Percentiles rank a stretch among this genome's conserved stretches.
phyloP scores from a whole-genome alignment of 208 protist genomes.

The Wallacemonas sp. region DNA sequence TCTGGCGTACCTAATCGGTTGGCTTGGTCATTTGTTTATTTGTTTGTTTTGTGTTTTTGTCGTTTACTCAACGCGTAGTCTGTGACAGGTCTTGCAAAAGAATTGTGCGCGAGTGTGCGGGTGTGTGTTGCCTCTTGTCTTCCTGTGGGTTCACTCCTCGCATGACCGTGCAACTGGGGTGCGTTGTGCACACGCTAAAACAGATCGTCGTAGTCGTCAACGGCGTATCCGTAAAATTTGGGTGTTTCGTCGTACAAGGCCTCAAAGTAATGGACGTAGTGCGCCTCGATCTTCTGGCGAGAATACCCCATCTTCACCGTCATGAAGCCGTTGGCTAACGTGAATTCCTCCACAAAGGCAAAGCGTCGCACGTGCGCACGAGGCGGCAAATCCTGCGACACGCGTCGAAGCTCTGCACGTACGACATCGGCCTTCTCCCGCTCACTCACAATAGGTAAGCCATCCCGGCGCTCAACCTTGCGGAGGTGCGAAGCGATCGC shows the following conservation, averaged over 20 bases:
- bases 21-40: neutral
- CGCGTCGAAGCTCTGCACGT: slow-evolving; percentile 78
- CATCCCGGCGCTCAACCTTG: slow-evolving; percentile 88
- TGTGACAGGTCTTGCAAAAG: no score
- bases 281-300: slow-evolving; percentile 78
- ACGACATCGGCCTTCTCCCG: slow-evolving; percentile 90
- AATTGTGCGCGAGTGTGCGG: slow-evolving; percentile 8
- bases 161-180: no score
- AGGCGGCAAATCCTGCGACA: slow-evolving; percentile 73
- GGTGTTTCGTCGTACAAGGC: slow-evolving; percentile 89
- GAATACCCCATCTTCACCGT: slow-evolving; percentile 89
- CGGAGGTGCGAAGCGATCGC: slow-evolving; percentile 83
- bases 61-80: neutral
- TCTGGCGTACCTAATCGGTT: no score
- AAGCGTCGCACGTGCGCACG: slow-evolving; percentile 86
- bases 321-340: slow-evolving; percentile 87
- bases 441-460: slow-evolving; percentile 86
- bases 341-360: slow-evolving; percentile 91
- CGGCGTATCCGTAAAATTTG: slow-evolving; percentile 91
- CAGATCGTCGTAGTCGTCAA: slow-evolving; percentile 92
- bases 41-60: neutral
- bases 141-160: neutral
- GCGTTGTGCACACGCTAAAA: no score
- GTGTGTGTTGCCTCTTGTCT: neutral
- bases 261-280: slow-evolving; percentile 91